These are phyloP conservation scores for Pseudodiploospora longispora DNA, from an alignment of 2,329 filamentous ascomycete genomes.

Conservation along the genomic window DNA sequence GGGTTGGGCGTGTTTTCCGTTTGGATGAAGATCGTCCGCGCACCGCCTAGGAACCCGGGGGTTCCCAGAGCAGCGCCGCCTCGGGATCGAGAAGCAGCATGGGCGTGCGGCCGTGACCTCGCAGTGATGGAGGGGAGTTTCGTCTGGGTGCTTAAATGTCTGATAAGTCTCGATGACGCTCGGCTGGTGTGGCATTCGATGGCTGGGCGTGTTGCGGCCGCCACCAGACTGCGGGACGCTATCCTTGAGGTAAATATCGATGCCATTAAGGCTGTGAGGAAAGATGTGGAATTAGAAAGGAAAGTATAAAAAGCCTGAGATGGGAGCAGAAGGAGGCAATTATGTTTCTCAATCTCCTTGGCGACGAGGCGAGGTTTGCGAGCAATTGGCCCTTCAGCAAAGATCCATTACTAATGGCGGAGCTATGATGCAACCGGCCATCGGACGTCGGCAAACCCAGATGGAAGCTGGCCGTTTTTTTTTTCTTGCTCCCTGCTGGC, in stretches of 20 bases:
- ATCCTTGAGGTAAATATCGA: neutral
- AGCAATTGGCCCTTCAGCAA: no score
- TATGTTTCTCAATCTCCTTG: neutral
- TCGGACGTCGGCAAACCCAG: no score
- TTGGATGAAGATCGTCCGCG: conserved; percentile 91
- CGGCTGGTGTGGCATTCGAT: conserved; percentile 13
- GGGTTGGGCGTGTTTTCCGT: conserved; percentile 89
- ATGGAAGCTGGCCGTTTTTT: no score
- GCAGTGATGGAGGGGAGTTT: conserved; percentile 13
- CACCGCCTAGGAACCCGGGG: conserved; percentile 23
- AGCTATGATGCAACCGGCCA: conserved; percentile 18
- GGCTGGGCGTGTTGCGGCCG: conserved; percentile 13
- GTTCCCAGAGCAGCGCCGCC: conserved; percentile 13
- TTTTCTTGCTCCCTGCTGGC: no score
- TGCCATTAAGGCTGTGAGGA: neutral
- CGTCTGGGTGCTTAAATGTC: conserved; percentile 19
- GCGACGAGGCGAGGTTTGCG: no score
- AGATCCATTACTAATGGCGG: conserved; percentile 24
- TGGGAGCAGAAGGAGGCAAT: conserved; percentile 3
- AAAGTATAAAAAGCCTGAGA: neutral
- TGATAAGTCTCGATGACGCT: conserved; percentile 17
- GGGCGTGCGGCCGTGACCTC: conserved; percentile 14
- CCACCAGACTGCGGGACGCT: conserved; percentile 10
- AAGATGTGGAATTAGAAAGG: neutral
- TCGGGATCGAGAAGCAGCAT: conserved; percentile 8